Base-by-base conservation (phyloP, 2,329 filamentous ascomycete genomes). In the Aspergillus hortae region DNA sequence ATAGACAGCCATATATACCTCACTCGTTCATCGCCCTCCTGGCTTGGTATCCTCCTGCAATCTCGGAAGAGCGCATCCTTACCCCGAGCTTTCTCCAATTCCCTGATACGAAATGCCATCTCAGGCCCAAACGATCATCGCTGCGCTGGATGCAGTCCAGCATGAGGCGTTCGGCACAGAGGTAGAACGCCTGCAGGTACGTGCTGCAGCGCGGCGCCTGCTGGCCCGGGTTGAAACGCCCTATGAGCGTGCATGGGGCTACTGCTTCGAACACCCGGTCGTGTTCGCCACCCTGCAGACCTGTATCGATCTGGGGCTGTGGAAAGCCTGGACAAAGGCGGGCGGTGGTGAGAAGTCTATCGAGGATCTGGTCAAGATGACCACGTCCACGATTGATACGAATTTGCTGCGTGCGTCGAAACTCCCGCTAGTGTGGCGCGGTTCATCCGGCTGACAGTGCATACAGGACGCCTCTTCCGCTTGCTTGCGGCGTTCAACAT, bases 171-270 rank as follows among this genome's bases (percentile, higher is more conserved):
- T 60, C 46, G 50, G 53, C 27, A 57, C 58, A 27, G 61, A 64
- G 49, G 56, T 62, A 21, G 59, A 63, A 19, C 61, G 61, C 12
- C 57, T 63, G 14, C 54, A 59, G 36, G 58, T 64, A 21, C 59
- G 61, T 12, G 58, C 61, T 25, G 67, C 66, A 10, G 65, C 65
- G 25, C 61, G 63, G 23, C 59, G 61, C 19, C 57, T 67, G 9
- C 62, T 68, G 7, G 59, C 67, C 1, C 53, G 65, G 10, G 52
- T 70, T 15, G 67, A 70, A 49, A 61, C 63, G 0, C 68, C 67
- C 1, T 67, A 66, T 49, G 68, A 70, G 47, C 63, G 65, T 17
- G 63, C 61, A 2, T 67, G 62, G 66, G 61, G 60, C 7, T 63
- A 69, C 52, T 61, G 59, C 41, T 64, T 64, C n/a, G 65, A 69